Percentiles rank a stretch among this genome's conserved stretches.
Evolutionary conservation across 1,284 basidiomycete species (phyloP).

Genomic region (Sanguinoderma infundibulare): DNA sequence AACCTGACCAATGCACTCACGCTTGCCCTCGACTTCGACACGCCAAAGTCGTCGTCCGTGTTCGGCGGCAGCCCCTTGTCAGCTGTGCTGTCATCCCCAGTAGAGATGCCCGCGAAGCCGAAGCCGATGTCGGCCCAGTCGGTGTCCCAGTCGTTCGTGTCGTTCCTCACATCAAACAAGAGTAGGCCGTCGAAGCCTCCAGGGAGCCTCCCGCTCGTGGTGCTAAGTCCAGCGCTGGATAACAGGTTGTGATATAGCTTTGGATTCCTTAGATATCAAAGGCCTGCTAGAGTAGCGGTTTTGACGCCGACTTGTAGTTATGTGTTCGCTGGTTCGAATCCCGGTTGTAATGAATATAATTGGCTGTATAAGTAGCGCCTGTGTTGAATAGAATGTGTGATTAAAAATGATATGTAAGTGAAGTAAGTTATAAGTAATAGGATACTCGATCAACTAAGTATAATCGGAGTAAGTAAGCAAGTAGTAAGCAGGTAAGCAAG

Average conservation of each 20-base stretch:
- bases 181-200: conserved; percentile 44
- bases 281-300: background rate
- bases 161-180: conserved; percentile 81
- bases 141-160: conserved; percentile 66
- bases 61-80: conserved; percentile 8
- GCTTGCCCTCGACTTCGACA: conserved; percentile 64
- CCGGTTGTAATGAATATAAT: background rate
- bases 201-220: too few relatives aligned
- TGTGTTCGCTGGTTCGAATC: background rate
- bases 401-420: too few relatives aligned
- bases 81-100: conserved; percentile 19
- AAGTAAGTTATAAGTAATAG: too few relatives aligned
- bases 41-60: conserved; percentile 19
- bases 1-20: conserved; percentile 91
- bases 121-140: conserved; percentile 58
- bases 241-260: background rate
- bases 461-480: too few relatives aligned
- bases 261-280: background rate
- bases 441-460: background rate
- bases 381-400: too few relatives aligned
- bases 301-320: background rate
- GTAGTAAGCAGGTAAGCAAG: too few relatives aligned
- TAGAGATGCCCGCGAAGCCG: conserved; percentile 33
- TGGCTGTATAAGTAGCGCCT: background rate
- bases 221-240: too few relatives aligned